These are phyloP conservation scores for Xylaria sp. DNA, from an alignment of 2,329 filamentous ascomycete species.

Conservation along the genomic window DNA sequence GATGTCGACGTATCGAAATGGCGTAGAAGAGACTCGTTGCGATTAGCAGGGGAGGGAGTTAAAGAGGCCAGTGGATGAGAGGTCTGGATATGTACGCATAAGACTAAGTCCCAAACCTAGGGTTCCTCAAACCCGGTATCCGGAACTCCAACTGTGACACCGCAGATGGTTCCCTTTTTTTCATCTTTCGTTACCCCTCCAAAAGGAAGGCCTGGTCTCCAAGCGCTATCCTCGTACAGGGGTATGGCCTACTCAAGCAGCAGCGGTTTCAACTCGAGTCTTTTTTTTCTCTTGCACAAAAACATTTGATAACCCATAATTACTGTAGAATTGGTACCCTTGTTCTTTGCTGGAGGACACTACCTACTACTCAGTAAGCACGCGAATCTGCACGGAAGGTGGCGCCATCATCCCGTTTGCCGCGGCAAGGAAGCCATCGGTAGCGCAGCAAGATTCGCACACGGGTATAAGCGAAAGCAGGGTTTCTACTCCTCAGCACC, in stretches of 20 bases:
- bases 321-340: neutral
- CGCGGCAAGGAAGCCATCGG: neutral
- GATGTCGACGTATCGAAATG: neutral
- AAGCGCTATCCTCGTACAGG: too few relatives aligned
- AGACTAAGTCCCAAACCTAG: neutral
- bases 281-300: neutral
- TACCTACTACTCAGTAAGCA: too few relatives aligned
- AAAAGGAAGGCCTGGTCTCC: neutral
- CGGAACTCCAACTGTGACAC: neutral
- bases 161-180: neutral
- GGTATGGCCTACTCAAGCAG: too few relatives aligned
- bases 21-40: neutral
- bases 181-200: neutral
- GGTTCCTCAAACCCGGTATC: neutral
- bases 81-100: neutral
- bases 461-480: neutral
- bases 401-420: neutral
- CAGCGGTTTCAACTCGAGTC: neutral
- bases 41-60: neutral
- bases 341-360: neutral
- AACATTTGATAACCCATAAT: neutral
- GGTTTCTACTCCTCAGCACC: neutral
- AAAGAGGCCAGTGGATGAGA: neutral
- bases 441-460: neutral
- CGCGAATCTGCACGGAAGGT: neutral